Percentiles rank a stretch among this genome's conserved stretches.
phyloP scores from a whole-genome alignment of 805 yeast species.

The Kodamaea jinghongensis region DNA sequence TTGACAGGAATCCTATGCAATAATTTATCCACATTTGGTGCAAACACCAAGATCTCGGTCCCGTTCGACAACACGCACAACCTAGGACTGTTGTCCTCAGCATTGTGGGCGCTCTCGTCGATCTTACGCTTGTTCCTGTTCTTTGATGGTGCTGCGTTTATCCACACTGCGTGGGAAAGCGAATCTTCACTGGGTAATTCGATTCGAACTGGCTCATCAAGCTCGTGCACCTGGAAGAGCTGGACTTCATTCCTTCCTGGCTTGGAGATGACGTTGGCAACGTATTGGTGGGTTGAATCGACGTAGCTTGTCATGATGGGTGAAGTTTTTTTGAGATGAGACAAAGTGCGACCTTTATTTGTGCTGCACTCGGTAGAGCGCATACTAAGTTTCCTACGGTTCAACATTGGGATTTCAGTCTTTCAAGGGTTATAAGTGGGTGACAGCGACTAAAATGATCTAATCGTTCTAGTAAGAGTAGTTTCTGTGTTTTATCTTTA shows the following conservation, averaged over 20 bases:
- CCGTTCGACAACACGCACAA: constrained; percentile 16
- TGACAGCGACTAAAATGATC: no score
- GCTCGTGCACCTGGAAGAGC: constrained; percentile 26
- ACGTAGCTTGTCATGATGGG: constrained; percentile 13
- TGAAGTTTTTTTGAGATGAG: constrained; percentile 1
- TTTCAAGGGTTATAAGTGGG: no score
- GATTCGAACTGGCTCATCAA: constrained; percentile 21
- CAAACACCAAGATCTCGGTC: constrained; percentile 42
- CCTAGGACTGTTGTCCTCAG: background rate
- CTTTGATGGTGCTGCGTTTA: constrained; percentile 6
- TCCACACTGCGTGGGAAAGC: constrained; percentile 39
- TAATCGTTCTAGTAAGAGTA: no score
- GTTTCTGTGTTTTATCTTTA: no score
- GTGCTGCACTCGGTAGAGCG: no score
- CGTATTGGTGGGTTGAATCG: constrained; percentile 28
- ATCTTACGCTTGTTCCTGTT: constrained; percentile 7
- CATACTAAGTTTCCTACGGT: no score
- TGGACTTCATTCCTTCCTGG: constrained; percentile 47
- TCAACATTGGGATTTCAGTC: no score
- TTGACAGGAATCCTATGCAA: constrained; percentile 33
- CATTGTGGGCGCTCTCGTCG: constrained; percentile 2
- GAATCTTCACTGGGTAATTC: constrained; percentile 42
- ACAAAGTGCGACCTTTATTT: no score
- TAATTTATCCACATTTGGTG: constrained; percentile 41
- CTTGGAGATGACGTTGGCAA: constrained; percentile 41